Evolutionary conservation across 805 yeast genomes (phyloP), one percentile per base, ranked within the genome.

Genomic region (Cyberlindnera galapagoensis): DNA sequence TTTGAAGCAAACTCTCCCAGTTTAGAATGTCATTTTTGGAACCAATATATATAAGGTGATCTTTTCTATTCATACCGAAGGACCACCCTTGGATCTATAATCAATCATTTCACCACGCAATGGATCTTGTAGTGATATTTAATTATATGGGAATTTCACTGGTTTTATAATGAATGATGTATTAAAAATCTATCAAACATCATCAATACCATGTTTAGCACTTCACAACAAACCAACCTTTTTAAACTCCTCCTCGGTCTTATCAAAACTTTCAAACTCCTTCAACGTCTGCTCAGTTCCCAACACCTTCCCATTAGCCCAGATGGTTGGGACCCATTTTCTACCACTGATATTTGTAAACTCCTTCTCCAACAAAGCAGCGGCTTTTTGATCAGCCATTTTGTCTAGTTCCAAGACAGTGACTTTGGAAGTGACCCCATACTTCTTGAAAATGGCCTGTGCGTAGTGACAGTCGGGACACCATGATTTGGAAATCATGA

Each of bases 401-500:
- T 70, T 69, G 52, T 78, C 85, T 21, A 80, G 59, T 51, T 82
- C 88, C 19, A 82, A 62, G n/a, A 73, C 47, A 32, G 62, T 56
- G 10, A 77, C 59, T 44, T 76, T 71, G 28, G 65, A 62, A 9
- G 47, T 46, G 7, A 78, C 75, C 7, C 67, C 63, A 46, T 65
- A 71, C 33, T 71, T 67, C 30, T 67, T 63, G 67, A 76, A 78
- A 15, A 79, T 55, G 18, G 59, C 57, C 38, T 70, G 65, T 4
- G 81, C 72, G 51, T 78, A 81, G 30, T 70, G 74, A 46, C 88
- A 80, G 46, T 81, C 88, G 4, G 85, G 83, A 54, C 92, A 81
- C 87, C 87, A 80, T 13, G 79, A 66, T 44, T 80, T 81, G 24
- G 82, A 72, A 9, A 80, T 51, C 68, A 77, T 70, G 38, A 81